These are phyloP conservation scores for Uncinocarpus reesii DNA, from an alignment of 2,329 filamentous ascomycete genomes.

Conservation along the genomic window DNA sequence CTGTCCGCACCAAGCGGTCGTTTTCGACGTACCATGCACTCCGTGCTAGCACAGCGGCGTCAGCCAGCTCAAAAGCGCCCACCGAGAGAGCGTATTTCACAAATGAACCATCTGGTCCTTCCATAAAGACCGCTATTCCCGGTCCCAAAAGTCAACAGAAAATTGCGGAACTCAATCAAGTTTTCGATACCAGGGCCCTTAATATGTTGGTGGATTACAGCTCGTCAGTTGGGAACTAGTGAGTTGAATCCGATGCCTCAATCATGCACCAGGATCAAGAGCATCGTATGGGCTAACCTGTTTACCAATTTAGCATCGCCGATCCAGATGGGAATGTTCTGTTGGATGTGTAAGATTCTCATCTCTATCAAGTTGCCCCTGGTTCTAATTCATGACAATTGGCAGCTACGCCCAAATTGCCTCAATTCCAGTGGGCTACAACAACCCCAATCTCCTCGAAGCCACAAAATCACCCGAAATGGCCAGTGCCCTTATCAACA, in stretches of 20 bases:
- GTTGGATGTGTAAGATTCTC: constrained; percentile 39
- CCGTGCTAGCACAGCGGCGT: constrained; percentile 11
- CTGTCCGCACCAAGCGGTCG: constrained; percentile 19
- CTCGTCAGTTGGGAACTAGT: constrained; percentile 70
- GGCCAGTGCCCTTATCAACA: constrained; percentile 71
- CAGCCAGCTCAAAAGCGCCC: constrained; percentile 3
- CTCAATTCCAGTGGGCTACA: constrained; percentile 86
- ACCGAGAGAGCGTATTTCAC: constrained; percentile 45
- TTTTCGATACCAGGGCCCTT: constrained; percentile 76
- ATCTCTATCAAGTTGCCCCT: background rate
- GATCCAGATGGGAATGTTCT: constrained; percentile 44
- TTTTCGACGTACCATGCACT: constrained; percentile 11
- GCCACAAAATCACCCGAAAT: constrained; percentile 68
- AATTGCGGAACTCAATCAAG: constrained; percentile 59
- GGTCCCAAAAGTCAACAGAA: constrained; percentile 63
- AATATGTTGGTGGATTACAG: constrained; percentile 73
- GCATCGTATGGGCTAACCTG: background rate
- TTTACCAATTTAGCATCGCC: constrained; percentile 29
- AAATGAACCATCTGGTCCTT: constrained; percentile 49
- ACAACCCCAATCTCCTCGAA: constrained; percentile 65
- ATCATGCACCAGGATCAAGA: background rate
- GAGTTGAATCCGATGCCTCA: constrained; percentile 17
- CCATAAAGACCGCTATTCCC: constrained; percentile 53
- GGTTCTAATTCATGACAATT: constrained; percentile 4
- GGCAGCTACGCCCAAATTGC: constrained; percentile 77